Evolutionary conservation across 345 rosid genomes (phyloP), one percentile per base, ranked within the genome.

Genomic region (Heritiera fomes): DNA sequence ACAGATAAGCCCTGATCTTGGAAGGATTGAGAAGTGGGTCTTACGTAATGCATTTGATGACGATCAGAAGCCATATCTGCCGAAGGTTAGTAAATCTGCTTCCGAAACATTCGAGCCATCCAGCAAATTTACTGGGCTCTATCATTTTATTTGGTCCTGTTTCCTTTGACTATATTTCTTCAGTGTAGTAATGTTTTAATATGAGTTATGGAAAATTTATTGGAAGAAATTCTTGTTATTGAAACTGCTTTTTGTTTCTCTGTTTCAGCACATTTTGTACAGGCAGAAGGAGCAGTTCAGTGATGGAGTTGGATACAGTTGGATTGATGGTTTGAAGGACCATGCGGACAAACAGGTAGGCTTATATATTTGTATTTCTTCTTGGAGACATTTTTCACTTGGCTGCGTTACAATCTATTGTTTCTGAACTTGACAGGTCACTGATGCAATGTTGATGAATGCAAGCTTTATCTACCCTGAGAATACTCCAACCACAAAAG

Each of bases 201-300:
- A 55, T 67, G 40, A 43, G 53, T 58, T 73, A 1, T 68, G 23
- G 40, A 23, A 71, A 63, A 28, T 52, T 67, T 45, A 23, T 43
- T 75, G 67, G 43, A 14, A 38, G 55, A 15, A 30, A 6, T 32
- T 61, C 56, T 30, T 77, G 77, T 59, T 75, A 76, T 82, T 58
- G 80, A 70, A 59, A 58, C 60, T 74, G 71, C 38, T 34, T 18
- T 64, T 56, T 32, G 76, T 14, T 12, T 13, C 80, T 40, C 76
- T 75, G 70, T 77, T 79, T 77, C 76, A 87, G 95, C 92, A 89
- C 89, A 93, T 93, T 81, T 61, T 93, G 38, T 91, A 90, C 83
- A 83, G 97, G 84, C 97, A 93, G 85, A 91, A 93, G 80, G 97
- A 93, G 84, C 97, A 93, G 79, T 93, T 91, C 87, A 91, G 97